Base-by-base conservation (phyloP, 75 land plant genomes). In the Ceratopteris richardii region DNA sequence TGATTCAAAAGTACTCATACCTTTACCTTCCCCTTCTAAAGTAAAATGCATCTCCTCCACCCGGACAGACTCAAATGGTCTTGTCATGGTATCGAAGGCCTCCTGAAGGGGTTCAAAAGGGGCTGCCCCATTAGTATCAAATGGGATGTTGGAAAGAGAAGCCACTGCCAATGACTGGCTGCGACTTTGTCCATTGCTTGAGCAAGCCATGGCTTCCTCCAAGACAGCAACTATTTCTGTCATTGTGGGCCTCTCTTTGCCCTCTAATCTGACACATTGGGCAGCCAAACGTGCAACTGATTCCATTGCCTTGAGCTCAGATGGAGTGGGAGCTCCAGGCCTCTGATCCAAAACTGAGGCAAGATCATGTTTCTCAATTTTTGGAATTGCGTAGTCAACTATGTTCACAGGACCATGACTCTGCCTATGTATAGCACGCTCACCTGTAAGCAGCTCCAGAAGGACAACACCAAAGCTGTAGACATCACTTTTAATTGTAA, bases 401-500 rank as follows among this genome's bases (percentile, higher is more conserved):
- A 86, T 60, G 42, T 79, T 82, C 31, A 69, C 52, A 11, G 86
- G 79, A 0, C 52, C 29, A 6, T 58, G 69, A 22, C 59, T 46
- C 13, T 58, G 73, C 12, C 25, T 63, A 21, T 30, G 60, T 18
- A 87, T 83, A 0, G 91, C 91, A 17, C 79, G 55, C 48, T 74
- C 72, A 28, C 91, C 91, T 1, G 91, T 87, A 25, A 87, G 31
- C n/a, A 87, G 54, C 53, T 87, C 91, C 25, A 87, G 60, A 33
- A 87, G 29, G 41, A 87, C 91, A 25, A 87, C 81, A 0, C 91
- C 91, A 10, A 87, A 66, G 18, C 91, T 86, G 29, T 87, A 87
- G 0, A 87, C 91, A 33, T 87, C 91, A 42, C 87, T 87, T 78
- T 87, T 87, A 24, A 80, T 69, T 0, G 91, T 82, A 28, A 87